Evolutionary conservation across 371 early-diverging fungal species (phyloP).

Genomic region (Chytridium lagenaria): DNA sequence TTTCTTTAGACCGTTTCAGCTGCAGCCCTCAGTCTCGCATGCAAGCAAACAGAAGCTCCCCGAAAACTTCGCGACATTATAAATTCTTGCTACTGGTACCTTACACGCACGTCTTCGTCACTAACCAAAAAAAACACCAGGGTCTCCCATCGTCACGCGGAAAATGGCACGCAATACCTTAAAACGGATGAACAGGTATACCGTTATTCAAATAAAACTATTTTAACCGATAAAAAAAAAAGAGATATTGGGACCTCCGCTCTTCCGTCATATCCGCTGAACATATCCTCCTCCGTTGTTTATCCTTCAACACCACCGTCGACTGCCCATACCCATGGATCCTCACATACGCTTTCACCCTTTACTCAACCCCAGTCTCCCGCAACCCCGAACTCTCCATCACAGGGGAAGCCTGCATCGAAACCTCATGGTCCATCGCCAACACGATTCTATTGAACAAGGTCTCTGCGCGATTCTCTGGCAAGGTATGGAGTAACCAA

Average conservation of each 20-base stretch:
- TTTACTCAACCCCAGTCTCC: too few species aligned
- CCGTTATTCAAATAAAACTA: too few species aligned
- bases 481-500: neutral
- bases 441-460: neutral
- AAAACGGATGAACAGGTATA: conserved; percentile 12
- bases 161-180: neutral
- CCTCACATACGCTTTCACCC: neutral
- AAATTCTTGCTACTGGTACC: conserved; percentile 34
- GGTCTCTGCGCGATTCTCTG: neutral
- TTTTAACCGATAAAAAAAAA: too few species aligned
- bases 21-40: conserved; percentile 25
- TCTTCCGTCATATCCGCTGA: conserved; percentile 34
- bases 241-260: conserved; percentile 36
- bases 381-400: neutral
- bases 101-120: conserved; percentile 24
- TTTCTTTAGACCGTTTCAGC: neutral
- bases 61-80: conserved; percentile 33
- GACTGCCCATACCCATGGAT: conserved; percentile 18
- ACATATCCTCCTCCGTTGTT: conserved; percentile 29
- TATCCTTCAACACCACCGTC: conserved; percentile 31
- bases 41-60: conserved; percentile 33
- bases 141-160: neutral
- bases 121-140: neutral
- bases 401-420: neutral
- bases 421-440: neutral